Base-by-base conservation (phyloP, 2,329 filamentous ascomycete species). In the Hypoxylon rubiginosum region DNA sequence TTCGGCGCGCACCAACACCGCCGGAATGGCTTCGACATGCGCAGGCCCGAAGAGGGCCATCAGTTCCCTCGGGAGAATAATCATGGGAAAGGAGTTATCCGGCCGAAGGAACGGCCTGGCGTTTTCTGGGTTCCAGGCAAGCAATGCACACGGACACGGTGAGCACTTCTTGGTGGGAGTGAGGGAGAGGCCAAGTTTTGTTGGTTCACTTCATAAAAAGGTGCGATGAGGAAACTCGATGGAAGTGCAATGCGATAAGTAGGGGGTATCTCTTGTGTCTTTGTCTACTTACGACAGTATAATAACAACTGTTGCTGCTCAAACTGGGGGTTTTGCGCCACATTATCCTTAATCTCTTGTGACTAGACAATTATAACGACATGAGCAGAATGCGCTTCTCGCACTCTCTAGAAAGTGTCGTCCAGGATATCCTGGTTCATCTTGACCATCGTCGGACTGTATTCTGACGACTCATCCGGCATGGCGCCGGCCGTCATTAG, bases 401-500 rank as follows among this genome's bases (percentile, higher is more conserved):
- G 5, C 21, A 8, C 32, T n/a, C 8, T 13, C 46, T 78, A 90
- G 71, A 90, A 91, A 21, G 86, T 89, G 71, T 90, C 87, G 69
- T 90, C 84, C 48, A 90, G 75, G 50, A 89, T 84, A 71, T 90
- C 82, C 56, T 88, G 81, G 69, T 85, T 89, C 84, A 89, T 87
- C 79, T 88, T 89, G 46, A 91, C 86, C 81, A 90, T 84, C 0
- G 86, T 88, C 3, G 88, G 89, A 70, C 88, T 90, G 73, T 89
- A 87, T 73, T 90, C 87, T 1, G 82, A 81, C 24, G 82, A 84
- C 57, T 85, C 83, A 58, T 88, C 85, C 2, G 80, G 80, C 34
- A 85, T 86, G 4, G 86, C 91, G 2, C 92, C 92, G 3, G 92
- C 93, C 45, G 92, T 93, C 46, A 91, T 79, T 6, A 96, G 81